Conservation (phyloP, 75 land plant species). For the Pseudotsuga menziesii region DNA sequence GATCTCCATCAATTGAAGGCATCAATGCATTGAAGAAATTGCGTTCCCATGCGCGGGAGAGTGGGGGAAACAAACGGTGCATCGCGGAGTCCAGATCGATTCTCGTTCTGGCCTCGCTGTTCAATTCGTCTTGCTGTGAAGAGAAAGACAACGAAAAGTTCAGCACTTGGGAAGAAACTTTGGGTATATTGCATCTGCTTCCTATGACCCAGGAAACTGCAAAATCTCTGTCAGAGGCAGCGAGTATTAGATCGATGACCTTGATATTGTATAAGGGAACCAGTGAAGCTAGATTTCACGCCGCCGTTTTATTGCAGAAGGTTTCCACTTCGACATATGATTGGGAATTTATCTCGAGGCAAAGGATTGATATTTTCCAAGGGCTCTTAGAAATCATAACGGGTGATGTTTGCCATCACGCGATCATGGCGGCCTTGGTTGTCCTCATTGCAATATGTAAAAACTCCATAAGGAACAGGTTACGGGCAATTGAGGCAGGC, state of each 20-base stretch:
- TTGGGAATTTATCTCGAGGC: no score
- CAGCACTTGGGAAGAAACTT: background rate
- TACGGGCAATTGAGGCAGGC: constrained; percentile 31
- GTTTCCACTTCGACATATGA: background rate
- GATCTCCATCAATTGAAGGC: background rate
- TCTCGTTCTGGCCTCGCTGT: constrained; percentile 14
- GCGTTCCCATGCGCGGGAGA: constrained; percentile 16
- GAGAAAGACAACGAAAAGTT: background rate
- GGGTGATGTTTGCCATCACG: constrained; percentile 24
- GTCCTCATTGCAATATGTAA: constrained; percentile 19
- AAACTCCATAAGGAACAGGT: constrained; percentile 23
- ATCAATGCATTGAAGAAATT: constrained; percentile 19
- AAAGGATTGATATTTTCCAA: no score
- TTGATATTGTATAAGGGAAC: background rate
- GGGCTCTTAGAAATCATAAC: no score
- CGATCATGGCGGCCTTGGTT: constrained; percentile 24
- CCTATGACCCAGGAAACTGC: background rate
- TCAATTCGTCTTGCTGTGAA: constrained; percentile 3
- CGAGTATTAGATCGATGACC: background rate
- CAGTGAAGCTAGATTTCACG: background rate
- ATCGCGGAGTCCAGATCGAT: constrained; percentile 21
- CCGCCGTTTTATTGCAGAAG: background rate
- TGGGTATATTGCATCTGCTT: constrained; percentile 1
- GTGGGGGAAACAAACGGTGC: constrained; percentile 14
- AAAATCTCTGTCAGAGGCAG: background rate